These are phyloP conservation scores for Ogataea hybrid DNA, from an alignment of 1,139 yeast genomes.

Conservation along the genomic window DNA sequence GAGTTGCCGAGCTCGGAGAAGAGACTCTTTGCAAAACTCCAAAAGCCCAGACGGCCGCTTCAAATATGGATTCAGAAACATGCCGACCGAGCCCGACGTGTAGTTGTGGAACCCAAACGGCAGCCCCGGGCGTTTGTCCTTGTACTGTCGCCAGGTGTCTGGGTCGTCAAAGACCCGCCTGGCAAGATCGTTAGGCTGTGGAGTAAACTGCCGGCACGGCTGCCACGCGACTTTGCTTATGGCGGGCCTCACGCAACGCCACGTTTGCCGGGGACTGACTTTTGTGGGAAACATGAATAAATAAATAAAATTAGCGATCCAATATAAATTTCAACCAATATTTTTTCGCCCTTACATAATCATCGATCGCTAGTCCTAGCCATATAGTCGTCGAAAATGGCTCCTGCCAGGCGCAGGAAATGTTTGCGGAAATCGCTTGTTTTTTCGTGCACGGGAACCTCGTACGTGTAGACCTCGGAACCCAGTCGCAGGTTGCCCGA, in stretches of 20 bases:
- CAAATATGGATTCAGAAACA: constrained; percentile 70
- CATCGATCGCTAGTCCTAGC: constrained; percentile 3
- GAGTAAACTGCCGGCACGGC: neutral
- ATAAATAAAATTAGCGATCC: neutral
- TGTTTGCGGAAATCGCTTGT: constrained; percentile 3
- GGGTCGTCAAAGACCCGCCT: constrained; percentile 47
- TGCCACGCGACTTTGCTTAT: neutral
- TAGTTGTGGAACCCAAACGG: constrained; percentile 26
- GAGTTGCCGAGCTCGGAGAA: constrained; percentile 59
- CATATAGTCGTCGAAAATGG: constrained; percentile 8
- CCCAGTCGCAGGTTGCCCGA: constrained; percentile 9
- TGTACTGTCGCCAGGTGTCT: constrained; percentile 36
- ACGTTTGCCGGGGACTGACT: constrained; percentile 3
- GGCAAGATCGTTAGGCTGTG: constrained; percentile 23
- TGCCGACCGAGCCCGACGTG: constrained; percentile 46
- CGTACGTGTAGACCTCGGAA: constrained; percentile 7
- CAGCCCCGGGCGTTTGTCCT: constrained; percentile 15
- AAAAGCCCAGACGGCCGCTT: constrained; percentile 68
- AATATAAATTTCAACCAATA: constrained; percentile 4
- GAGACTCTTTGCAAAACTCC: constrained; percentile 63
- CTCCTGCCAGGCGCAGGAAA: constrained; percentile 7
- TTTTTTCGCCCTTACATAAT: constrained; percentile 7
- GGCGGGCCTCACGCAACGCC: neutral
- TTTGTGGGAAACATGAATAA: constrained; percentile 3
- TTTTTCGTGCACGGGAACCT: constrained; percentile 6